phyloP scores from a whole-genome alignment of 2,329 filamentous ascomycete species.

The Clarireedia monteithiana region DNA sequence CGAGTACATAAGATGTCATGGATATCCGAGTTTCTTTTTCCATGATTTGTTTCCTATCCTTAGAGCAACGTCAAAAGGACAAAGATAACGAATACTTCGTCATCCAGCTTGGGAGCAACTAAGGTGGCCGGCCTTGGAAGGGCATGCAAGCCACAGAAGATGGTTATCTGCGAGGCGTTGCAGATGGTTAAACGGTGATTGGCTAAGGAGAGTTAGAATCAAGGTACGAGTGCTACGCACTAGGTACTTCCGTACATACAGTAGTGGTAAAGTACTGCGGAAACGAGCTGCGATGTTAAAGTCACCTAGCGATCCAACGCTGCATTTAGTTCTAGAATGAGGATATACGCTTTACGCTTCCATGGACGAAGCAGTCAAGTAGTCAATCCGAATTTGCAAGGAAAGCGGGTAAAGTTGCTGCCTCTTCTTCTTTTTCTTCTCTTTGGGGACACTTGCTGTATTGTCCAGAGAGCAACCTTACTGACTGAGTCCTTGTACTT shows the following conservation, averaged over 20 bases:
- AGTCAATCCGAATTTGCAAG: too few relatives aligned
- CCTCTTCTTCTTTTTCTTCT: too few relatives aligned
- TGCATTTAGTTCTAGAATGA: neutral
- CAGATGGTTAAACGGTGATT: neutral
- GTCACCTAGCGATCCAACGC: neutral
- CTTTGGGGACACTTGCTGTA: too few relatives aligned
- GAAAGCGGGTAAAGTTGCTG: too few relatives aligned
- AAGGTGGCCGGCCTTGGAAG: neutral
- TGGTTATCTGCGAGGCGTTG: neutral
- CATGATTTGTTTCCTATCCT: too few relatives aligned
- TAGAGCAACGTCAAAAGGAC: neutral
- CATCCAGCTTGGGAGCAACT: neutral
- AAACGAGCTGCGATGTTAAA: neutral
- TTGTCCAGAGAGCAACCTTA: too few relatives aligned
- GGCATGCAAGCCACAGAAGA: neutral
- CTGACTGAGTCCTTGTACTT: neutral
- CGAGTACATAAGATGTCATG: too few relatives aligned
- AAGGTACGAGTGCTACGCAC: neutral
- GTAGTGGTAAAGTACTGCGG: neutral
- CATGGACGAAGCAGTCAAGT: too few relatives aligned
- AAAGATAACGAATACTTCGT: neutral
- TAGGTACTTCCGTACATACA: neutral
- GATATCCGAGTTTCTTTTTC: too few relatives aligned
- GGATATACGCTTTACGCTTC: too few relatives aligned
- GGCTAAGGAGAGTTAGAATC: neutral